A percentile compares a stretch with the other conserved stretches of the same genome.
These are phyloP conservation scores for Carex arenaria DNA, from an alignment of 202 grass and related monocot species.

Conservation along the genomic window DNA sequence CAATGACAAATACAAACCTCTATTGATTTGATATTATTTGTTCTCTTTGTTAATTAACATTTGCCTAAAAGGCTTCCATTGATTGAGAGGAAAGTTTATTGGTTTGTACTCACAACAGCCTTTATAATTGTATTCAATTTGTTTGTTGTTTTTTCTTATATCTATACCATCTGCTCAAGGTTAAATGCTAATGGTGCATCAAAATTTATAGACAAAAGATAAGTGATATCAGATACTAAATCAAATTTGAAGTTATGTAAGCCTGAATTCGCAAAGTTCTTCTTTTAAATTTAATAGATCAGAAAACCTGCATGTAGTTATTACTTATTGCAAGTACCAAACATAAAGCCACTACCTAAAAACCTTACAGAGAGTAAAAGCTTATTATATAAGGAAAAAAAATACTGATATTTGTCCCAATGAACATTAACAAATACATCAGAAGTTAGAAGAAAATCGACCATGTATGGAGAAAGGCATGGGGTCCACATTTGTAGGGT, in stretches of 20 bases:
- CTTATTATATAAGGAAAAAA: constrained; percentile 3
- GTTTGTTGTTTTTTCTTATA: background rate
- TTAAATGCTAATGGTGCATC: background rate
- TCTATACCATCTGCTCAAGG: background rate
- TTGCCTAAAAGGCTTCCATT: background rate
- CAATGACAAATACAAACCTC: background rate
- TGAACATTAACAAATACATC: constrained; percentile 18
- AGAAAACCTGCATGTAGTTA: background rate
- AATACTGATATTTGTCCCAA: background rate
- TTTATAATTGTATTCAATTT: background rate
- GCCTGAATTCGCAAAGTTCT: background rate
- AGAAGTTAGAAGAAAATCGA: constrained; percentile 61
- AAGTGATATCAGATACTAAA: background rate
- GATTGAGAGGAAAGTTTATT: background rate
- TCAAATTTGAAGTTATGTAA: background rate
- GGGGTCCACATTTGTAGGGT: constrained; percentile 50
- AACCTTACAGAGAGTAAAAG: background rate
- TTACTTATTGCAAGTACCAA: background rate
- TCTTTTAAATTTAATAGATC: background rate
- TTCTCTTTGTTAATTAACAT: background rate
- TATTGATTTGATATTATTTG: background rate
- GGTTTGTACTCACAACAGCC: no score
- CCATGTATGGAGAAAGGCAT: constrained; percentile 60
- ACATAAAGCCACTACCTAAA: background rate
- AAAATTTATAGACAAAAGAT: background rate